Percentiles rank a stretch among this genome's conserved stretches.
Conservation (phyloP, 2,329 filamentous ascomycete genomes). For the Aspergillus sp. region DNA sequence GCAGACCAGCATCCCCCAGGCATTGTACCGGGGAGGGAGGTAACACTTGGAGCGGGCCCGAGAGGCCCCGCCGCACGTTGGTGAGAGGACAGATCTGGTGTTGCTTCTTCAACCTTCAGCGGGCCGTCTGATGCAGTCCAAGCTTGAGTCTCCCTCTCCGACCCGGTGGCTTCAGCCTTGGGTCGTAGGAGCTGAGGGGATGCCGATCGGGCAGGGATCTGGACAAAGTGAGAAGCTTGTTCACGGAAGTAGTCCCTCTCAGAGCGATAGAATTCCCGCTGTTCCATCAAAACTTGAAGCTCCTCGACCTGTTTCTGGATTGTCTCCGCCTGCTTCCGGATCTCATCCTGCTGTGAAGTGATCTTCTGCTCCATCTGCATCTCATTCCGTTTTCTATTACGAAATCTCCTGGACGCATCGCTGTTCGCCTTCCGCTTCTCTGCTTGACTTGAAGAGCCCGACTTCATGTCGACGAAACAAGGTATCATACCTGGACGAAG, state of each 20-base stretch:
- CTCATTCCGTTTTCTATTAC: conserved; percentile 43
- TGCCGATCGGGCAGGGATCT: conserved; percentile 31
- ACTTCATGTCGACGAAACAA: conserved; percentile 40
- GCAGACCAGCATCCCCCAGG: conserved; percentile 17
- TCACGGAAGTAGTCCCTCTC: conserved; percentile 44
- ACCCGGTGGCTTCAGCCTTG: conserved; percentile 8
- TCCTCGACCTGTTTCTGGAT: conserved; percentile 35
- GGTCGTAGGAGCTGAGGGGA: conserved; percentile 27
- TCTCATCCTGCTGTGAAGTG: conserved; percentile 37
- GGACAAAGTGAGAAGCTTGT: conserved; percentile 26
- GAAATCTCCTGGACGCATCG: conserved; percentile 42
- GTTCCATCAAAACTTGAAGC: conserved; percentile 32
- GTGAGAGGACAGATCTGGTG: background rate
- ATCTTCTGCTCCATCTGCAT: conserved; percentile 41
- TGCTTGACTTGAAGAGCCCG: conserved; percentile 42
- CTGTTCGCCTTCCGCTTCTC: conserved; percentile 46
- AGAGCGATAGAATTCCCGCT: conserved; percentile 40
- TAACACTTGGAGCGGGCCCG: background rate
- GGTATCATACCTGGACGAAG: conserved; percentile 34
- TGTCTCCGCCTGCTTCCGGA: conserved; percentile 31
- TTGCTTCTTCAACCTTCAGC: conserved; percentile 9
- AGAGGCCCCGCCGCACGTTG: conserved; percentile 3
- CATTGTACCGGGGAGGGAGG: background rate
- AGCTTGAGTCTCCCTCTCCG: conserved; percentile 13
- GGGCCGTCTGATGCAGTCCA: conserved; percentile 15